Evolutionary conservation across 768 basidiomycete genomes (phyloP), one percentile per base, ranked within the genome.

Genomic region (Gloeophyllum trabeum): DNA sequence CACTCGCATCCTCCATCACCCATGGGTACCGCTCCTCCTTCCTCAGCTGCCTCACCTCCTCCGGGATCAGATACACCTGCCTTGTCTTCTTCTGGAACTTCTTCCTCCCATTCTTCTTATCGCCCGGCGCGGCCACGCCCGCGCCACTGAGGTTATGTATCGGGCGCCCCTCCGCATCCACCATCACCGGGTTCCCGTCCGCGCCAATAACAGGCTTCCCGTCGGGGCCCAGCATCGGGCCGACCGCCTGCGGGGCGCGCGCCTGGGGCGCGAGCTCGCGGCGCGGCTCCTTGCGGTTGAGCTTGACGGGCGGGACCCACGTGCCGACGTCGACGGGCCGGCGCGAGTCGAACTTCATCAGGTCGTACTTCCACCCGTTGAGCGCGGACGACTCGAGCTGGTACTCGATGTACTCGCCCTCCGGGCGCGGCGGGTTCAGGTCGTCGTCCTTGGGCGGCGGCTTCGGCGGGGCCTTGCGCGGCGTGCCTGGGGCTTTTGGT

Each of bases 341-440:
- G 43, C 81, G 71, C 24, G 79, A 76, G 58, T 86, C 79, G 57
- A 93, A 89, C 60, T 89, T 89, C 83, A 92, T 88, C 45, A 92
- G 76, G 62, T 91, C 85, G 70, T 89, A 87, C 56, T 84, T 87
- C 86, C 87, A 90, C 21, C 82, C 85, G 56, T 85, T 84, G 55
- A 82, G 73, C 13, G 77, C 73, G 22, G 82, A 81, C 5, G 85
- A 85, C 59, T 87, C 73, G 53, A 91, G 74, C 54, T 72, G 73
- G 65, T 76, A 91, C 57, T 90, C 87, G 48, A 75, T 71, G 62
- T 64, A 89, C 0, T 76, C 69, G 47, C 76, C 76, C 30, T 80
- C 76, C 26, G 82, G 83, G 32, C 81, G 71, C 45, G 46, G 41
- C 10, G 50, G 44, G 43, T 71, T 65, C 39, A 73, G 54, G 5